A percentile compares a stretch with the other conserved stretches of the same genome.
Evolutionary conservation across 2,329 filamentous ascomycete genomes (phyloP).

Genomic region (Gyromitra esculenta): DNA sequence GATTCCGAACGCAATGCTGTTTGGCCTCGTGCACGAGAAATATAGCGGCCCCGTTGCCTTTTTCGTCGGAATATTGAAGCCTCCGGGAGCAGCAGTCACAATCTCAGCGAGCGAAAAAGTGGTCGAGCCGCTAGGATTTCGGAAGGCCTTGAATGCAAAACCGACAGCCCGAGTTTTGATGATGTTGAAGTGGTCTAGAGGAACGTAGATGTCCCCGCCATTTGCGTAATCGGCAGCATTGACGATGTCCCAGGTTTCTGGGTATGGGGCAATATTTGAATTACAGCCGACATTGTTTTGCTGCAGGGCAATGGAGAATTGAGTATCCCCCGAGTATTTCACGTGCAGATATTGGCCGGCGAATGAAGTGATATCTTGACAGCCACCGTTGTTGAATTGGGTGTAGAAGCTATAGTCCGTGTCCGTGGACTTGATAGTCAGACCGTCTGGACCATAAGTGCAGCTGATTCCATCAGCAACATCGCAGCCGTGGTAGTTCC

Average conservation of each 20-base stretch:
- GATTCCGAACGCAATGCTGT: conserved; percentile 76
- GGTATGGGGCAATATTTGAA: conserved; percentile 67
- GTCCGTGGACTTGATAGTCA: conserved; percentile 69
- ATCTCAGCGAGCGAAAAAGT: conserved; percentile 70
- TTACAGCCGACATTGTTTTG: conserved; percentile 73
- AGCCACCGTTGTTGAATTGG: conserved; percentile 66
- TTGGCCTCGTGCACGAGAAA: conserved; percentile 72
- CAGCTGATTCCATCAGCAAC: conserved; percentile 68
- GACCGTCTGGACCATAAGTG: conserved; percentile 64
- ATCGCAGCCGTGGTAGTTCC: conserved; percentile 73
- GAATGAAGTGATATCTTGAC: conserved; percentile 68
- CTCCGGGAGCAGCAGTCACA: conserved; percentile 60
- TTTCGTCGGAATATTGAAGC: conserved; percentile 68
- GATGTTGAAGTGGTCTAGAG: conserved; percentile 73
- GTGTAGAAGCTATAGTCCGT: conserved; percentile 71
- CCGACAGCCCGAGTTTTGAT: conserved; percentile 68
- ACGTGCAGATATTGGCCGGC: conserved; percentile 72
- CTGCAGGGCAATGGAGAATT: conserved; percentile 72
- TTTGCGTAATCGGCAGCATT: conserved; percentile 70
- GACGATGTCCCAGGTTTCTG: conserved; percentile 74
- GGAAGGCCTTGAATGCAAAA: conserved; percentile 73
- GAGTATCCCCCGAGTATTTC: conserved; percentile 69
- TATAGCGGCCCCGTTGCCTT: conserved; percentile 70
- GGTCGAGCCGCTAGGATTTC: conserved; percentile 64
- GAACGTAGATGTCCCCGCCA: conserved; percentile 70